Percentiles rank a stretch among this genome's conserved stretches.
These are phyloP conservation scores for Scopulariopsis brevicaulis DNA, from an alignment of 2,329 filamentous ascomycete species.

Conservation along the genomic window DNA sequence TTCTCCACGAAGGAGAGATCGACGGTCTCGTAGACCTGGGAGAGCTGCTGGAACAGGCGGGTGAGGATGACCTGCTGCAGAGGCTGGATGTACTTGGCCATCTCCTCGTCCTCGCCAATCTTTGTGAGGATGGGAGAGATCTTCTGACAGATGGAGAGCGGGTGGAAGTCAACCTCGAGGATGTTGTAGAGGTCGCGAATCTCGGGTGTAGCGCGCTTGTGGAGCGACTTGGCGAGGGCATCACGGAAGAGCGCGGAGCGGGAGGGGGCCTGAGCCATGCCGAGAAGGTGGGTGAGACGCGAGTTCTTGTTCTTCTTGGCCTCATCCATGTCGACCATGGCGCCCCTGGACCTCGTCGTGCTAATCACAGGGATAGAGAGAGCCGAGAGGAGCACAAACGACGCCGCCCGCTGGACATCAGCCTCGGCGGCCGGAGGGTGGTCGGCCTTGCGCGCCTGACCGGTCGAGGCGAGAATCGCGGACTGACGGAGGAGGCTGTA, in stretches of 20 bases:
- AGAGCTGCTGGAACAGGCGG: constrained; percentile 95
- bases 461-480: constrained; percentile 67
- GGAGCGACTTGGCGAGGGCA: constrained; percentile 84
- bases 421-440: constrained; percentile 83
- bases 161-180: constrained; percentile 97
- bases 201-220: constrained; percentile 86
- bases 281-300: constrained; percentile 86
- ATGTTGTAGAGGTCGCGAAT: constrained; percentile 98
- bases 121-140: constrained; percentile 91
- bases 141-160: constrained; percentile 96
- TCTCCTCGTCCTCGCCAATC: constrained; percentile 87
- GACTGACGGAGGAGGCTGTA: constrained; percentile 94
- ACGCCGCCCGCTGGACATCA: constrained; percentile 87
- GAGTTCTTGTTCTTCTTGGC: constrained; percentile 98
- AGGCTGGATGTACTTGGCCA: constrained; percentile 93
- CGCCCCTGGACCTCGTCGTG: constrained; percentile 89
- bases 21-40: constrained; percentile 97
- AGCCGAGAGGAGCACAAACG: constrained; percentile 88
- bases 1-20: constrained; percentile 88
- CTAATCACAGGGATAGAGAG: constrained; percentile 99
- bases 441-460: constrained; percentile 85
- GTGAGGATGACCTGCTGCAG: constrained; percentile 98
- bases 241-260: constrained; percentile 91
- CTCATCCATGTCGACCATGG: constrained; percentile 93
- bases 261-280: constrained; percentile 83